A percentile compares a stretch with the other conserved stretches of the same genome.
These are phyloP conservation scores for Pholiota microspora DNA, from an alignment of 768 basidiomycete genomes.

Conservation along the genomic window DNA sequence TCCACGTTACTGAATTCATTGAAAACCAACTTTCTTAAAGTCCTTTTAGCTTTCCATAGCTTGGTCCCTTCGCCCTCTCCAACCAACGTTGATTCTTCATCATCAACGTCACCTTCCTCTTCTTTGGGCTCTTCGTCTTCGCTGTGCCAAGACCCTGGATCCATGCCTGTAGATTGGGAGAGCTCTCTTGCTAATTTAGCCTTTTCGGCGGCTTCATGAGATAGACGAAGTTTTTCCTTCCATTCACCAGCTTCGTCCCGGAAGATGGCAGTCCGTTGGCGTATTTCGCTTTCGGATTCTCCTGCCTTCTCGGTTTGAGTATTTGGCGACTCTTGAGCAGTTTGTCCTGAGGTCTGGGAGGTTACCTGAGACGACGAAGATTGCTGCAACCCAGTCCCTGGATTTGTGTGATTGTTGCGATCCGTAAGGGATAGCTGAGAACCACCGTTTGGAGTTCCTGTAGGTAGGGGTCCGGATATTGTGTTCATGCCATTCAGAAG, in stretches of 20 bases:
- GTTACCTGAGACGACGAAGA: slow-evolving; percentile 30
- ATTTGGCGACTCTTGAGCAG: slow-evolving; percentile 23
- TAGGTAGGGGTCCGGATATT: slow-evolving; percentile 50
- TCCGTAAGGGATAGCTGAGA: slow-evolving; percentile 45
- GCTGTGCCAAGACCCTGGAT: slow-evolving; percentile 44
- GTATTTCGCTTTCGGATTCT: slow-evolving; percentile 46
- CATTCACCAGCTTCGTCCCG: slow-evolving; percentile 83
- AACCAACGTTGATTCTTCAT: slow-evolving; percentile 63
- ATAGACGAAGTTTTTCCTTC: slow-evolving; percentile 72
- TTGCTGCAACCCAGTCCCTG: slow-evolving; percentile 38
- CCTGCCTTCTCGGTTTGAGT: slow-evolving; percentile 39
- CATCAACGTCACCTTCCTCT: slow-evolving; percentile 65
- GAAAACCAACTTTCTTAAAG: slow-evolving; percentile 78
- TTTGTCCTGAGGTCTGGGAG: slow-evolving; percentile 34
- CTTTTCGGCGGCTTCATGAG: slow-evolving; percentile 61
- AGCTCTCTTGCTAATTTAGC: slow-evolving; percentile 40
- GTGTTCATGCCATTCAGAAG: slow-evolving; percentile 60
- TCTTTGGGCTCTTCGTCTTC: slow-evolving; percentile 72
- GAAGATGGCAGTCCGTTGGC: slow-evolving; percentile 78
- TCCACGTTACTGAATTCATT: slow-evolving; percentile 13
- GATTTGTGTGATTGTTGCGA: slow-evolving; percentile 42
- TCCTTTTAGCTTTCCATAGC: slow-evolving; percentile 84
- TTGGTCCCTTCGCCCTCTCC: slow-evolving; percentile 69
- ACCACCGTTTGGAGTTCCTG: slow-evolving; percentile 42
- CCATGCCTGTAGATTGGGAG: slow-evolving; percentile 27